These are phyloP conservation scores for Aaosphaeria pasadenensis DNA, from an alignment of 2,329 filamentous ascomycete genomes.

Conservation along the genomic window DNA sequence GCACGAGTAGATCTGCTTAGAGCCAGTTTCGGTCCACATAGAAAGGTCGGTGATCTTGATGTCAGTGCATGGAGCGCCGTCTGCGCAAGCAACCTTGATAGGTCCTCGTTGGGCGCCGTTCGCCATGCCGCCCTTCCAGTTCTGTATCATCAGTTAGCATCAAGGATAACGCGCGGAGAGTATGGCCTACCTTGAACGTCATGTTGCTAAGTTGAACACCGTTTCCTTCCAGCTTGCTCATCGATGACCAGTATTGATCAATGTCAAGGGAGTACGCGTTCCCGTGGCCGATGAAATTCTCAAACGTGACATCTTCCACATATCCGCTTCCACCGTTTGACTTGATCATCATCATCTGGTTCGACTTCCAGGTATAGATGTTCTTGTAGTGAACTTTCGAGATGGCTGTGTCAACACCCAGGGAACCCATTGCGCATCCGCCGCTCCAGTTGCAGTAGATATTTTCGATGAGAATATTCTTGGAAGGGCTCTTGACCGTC, in stretches of 20 bases:
- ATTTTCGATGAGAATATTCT: conserved; percentile 57
- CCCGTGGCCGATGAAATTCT: conserved; percentile 59
- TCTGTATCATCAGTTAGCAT: conserved; percentile 12
- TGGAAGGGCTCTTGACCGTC: conserved; percentile 50
- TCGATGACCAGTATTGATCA: conserved; percentile 52
- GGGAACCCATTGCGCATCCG: conserved; percentile 57
- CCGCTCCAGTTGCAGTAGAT: conserved; percentile 63
- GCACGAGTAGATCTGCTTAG: conserved; percentile 44
- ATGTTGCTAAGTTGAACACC: conserved; percentile 55
- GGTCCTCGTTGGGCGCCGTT: conserved; percentile 53
- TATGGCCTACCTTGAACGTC: conserved; percentile 38
- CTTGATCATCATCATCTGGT: conserved; percentile 65
- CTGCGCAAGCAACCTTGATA: conserved; percentile 52
- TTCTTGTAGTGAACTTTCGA: conserved; percentile 55
- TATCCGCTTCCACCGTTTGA: conserved; percentile 56
- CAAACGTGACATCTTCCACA: conserved; percentile 50
- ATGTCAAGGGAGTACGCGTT: conserved; percentile 59
- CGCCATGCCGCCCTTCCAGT: conserved; percentile 55
- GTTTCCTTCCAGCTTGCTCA: conserved; percentile 41
- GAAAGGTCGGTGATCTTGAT: conserved; percentile 51
- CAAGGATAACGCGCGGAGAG: not conserved
- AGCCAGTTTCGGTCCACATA: conserved; percentile 53
- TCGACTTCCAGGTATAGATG: conserved; percentile 57
- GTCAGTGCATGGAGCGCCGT: conserved; percentile 51
- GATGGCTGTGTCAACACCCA: conserved; percentile 50